Percentiles rank a stretch among this genome's conserved stretches.
Conservation (phyloP, 768 basidiomycete genomes). For the Collybia sp. region DNA sequence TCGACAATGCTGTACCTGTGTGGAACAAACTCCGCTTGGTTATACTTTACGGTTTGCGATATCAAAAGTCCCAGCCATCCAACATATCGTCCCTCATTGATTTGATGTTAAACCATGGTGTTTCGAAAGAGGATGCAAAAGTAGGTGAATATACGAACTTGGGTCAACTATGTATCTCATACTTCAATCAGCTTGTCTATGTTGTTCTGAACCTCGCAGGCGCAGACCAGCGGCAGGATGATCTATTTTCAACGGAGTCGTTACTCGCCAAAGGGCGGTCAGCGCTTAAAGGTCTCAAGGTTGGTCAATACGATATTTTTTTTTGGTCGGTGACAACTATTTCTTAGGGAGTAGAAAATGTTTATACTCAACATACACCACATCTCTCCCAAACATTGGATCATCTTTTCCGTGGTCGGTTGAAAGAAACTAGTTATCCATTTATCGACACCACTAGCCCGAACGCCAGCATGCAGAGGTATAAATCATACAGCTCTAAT, state of each 20-base stretch:
- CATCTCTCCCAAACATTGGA: constrained; percentile 92
- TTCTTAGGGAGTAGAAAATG: constrained; percentile 93
- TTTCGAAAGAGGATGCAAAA: constrained; percentile 70
- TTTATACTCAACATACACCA: constrained; percentile 96
- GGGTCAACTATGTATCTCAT: constrained; percentile 6
- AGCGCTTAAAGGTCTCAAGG: constrained; percentile 93
- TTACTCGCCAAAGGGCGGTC: constrained; percentile 91
- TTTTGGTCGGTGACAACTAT: neutral
- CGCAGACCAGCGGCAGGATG: constrained; percentile 94
- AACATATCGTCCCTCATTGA: constrained; percentile 81
- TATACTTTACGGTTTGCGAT: constrained; percentile 89
- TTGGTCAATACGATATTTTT: constrained; percentile 17
- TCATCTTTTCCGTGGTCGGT: constrained; percentile 76
- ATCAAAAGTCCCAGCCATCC: constrained; percentile 83
- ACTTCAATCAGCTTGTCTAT: constrained; percentile 72
- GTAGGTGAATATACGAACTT: constrained; percentile 29
- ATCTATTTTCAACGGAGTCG: constrained; percentile 93
- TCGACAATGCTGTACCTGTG: constrained; percentile 59
- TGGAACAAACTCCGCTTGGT: constrained; percentile 88
- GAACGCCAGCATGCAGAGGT: constrained; percentile 73
- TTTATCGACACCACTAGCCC: constrained; percentile 68
- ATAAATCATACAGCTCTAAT: neutral
- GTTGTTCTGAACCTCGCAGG: constrained; percentile 91
- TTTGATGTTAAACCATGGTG: constrained; percentile 70
- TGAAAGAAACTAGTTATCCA: constrained; percentile 87